Evolutionary conservation across 192 early-diverging fungal species (phyloP).

Genomic region (Backusella liffmaniae): DNA sequence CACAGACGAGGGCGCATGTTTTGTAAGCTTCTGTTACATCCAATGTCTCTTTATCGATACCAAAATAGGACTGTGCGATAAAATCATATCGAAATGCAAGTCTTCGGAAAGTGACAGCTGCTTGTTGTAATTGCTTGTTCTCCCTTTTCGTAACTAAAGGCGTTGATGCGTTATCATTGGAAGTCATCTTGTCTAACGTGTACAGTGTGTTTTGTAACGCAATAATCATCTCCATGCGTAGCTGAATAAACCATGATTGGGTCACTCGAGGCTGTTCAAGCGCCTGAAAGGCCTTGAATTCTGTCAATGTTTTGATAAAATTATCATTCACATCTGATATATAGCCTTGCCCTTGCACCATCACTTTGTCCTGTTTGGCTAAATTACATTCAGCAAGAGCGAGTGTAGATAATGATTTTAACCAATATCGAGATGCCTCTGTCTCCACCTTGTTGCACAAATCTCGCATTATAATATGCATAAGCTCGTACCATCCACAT

Average conservation of each 20-base stretch:
- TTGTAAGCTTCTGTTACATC: constrained; percentile 22
- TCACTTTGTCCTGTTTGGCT: background rate
- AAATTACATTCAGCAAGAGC: constrained; percentile 18
- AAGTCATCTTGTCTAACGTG: background rate
- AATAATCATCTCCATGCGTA: constrained; percentile 27
- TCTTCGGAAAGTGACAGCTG: constrained; percentile 13
- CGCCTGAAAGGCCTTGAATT: constrained; percentile 22
- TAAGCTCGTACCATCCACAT: constrained; percentile 23
- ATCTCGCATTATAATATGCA: constrained; percentile 17
- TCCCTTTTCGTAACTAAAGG: background rate
- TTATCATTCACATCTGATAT: background rate
- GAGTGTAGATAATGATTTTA: constrained; percentile 10
- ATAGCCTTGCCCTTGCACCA: background rate
- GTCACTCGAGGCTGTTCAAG: constrained; percentile 4
- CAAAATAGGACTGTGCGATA: constrained; percentile 15
- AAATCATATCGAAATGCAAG: constrained; percentile 26
- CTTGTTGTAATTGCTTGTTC: background rate
- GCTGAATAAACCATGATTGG: constrained; percentile 24
- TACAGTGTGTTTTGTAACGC: constrained; percentile 13
- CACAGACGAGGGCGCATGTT: constrained; percentile 22
- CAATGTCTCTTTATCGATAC: constrained; percentile 14
- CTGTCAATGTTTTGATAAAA: constrained; percentile 8
- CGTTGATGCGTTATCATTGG: background rate
- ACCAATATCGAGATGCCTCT: constrained; percentile 20
- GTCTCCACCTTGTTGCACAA: constrained; percentile 19